Evolutionary conservation across 148 eudicot species (phyloP).

Genomic region (Dianthus caryophyllus): DNA sequence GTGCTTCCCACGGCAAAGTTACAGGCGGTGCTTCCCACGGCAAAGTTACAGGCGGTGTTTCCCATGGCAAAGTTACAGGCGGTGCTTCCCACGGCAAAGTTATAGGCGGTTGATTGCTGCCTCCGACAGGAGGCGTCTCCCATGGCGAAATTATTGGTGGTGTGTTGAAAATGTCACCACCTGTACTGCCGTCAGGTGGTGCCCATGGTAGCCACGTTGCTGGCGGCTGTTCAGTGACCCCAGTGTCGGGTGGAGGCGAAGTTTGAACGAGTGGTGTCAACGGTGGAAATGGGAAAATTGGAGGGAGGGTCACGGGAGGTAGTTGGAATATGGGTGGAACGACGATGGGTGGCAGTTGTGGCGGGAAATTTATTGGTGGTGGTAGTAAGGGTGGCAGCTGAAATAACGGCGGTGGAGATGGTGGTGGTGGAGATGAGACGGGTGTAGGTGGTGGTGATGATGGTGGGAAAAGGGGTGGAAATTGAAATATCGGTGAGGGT

Average conservation of each 20-base stretch:
- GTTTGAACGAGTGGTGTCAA: slow-evolving; percentile 23
- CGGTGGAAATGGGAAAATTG: slow-evolving; percentile 22
- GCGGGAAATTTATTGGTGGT: not conserved
- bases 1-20: too few species aligned
- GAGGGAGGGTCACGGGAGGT: slow-evolving; percentile 11
- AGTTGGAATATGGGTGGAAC: slow-evolving; percentile 7
- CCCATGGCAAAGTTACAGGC: not conserved
- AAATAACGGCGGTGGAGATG: slow-evolving; percentile 17
- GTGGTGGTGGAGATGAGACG: not conserved
- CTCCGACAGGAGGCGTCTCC: slow-evolving; percentile 21
- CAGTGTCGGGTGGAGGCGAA: slow-evolving; percentile 10
- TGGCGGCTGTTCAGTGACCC: slow-evolving; percentile 17
- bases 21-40: too few species aligned
- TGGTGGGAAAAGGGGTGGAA: slow-evolving; percentile 2
- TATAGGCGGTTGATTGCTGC: slow-evolving; percentile 19
- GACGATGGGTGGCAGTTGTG: slow-evolving; percentile 3
- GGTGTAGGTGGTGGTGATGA: not conserved
- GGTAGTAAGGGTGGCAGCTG: slow-evolving; percentile 15
- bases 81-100: slow-evolving; percentile 32
- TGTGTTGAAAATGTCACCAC: not conserved
- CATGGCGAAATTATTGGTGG: slow-evolving; percentile 26
- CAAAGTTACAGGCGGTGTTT: not conserved
- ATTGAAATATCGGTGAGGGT: not conserved
- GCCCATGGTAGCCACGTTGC: slow-evolving; percentile 27
- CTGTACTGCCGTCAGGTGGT: not conserved